Conservation (phyloP, 2,329 filamentous ascomycete species). For the Stagonosporopsis chrysanthemi region DNA sequence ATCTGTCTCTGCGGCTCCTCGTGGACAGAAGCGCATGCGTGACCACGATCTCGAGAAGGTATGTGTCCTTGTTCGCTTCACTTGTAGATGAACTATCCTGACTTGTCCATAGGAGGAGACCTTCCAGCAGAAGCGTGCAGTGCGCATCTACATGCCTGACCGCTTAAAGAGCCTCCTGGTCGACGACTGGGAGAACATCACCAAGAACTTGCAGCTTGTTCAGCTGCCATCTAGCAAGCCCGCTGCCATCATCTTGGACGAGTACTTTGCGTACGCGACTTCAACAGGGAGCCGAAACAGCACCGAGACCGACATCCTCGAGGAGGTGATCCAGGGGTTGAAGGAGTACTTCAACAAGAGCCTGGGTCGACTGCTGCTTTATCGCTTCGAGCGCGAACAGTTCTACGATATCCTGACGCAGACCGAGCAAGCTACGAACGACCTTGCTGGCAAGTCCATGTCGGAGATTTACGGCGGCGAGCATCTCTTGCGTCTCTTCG, state of each 20-base stretch:
- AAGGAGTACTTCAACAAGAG: constrained; percentile 94
- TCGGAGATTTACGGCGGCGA: constrained; percentile 91
- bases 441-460: constrained; percentile 73
- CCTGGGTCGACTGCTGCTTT: constrained; percentile 86
- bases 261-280: constrained; percentile 79
- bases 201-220: constrained; percentile 90
- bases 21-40: constrained; percentile 76
- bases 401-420: constrained; percentile 79
- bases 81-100: constrained; percentile 3
- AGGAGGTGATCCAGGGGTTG: constrained; percentile 85
- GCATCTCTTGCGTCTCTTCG: constrained; percentile 86
- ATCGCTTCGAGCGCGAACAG: constrained; percentile 91
- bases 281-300: constrained; percentile 65
- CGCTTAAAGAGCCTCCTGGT: constrained; percentile 90
- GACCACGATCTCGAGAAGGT: constrained; percentile 87
- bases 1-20: constrained; percentile 61
- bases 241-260: constrained; percentile 78
- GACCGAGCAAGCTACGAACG: constrained; percentile 68
- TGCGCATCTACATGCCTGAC: constrained; percentile 87
- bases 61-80: constrained; percentile 5
- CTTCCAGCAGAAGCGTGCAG: constrained; percentile 82
- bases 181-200: constrained; percentile 98
- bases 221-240: constrained; percentile 80
- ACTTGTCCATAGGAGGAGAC: constrained; percentile 75
- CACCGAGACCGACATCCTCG: constrained; percentile 81